Percentiles rank a stretch among this genome's conserved stretches.
These are phyloP conservation scores for Magnaporthales sp. DNA, from an alignment of 2,329 filamentous ascomycete species.

Conservation along the genomic window DNA sequence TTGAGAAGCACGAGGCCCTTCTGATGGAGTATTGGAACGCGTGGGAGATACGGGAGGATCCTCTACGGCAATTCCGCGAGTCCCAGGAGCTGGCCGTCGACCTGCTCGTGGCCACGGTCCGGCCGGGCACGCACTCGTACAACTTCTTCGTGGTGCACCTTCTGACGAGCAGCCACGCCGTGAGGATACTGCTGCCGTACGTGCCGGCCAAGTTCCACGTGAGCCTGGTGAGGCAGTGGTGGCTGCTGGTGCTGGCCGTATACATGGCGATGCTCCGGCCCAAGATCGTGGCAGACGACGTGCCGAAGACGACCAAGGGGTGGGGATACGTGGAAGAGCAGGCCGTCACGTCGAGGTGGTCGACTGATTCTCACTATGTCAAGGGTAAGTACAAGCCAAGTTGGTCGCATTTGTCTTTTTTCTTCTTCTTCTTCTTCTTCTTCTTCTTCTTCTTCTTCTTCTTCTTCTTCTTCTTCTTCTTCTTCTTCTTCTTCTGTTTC, in stretches of 20 bases:
- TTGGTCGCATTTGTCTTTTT: neutral
- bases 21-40: constrained; percentile 87
- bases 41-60: constrained; percentile 60
- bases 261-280: constrained; percentile 73
- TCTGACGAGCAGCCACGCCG: constrained; percentile 78
- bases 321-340: constrained; percentile 72
- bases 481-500: too few species aligned
- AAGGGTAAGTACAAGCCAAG: constrained; percentile 48
- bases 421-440: neutral
- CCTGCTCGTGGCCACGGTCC: constrained; percentile 52
- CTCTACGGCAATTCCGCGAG: constrained; percentile 65
- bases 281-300: constrained; percentile 55
- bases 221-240: constrained; percentile 75
- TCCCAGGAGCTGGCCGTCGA: constrained; percentile 55
- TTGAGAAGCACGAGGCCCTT: constrained; percentile 58
- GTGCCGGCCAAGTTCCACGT: constrained; percentile 67
- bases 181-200: constrained; percentile 74
- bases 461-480: neutral
- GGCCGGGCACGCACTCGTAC: constrained; percentile 53
- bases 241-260: constrained; percentile 69
- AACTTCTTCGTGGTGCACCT: constrained; percentile 80
- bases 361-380: constrained; percentile 74
- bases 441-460: neutral
- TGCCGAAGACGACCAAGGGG: constrained; percentile 53
- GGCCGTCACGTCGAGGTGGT: constrained; percentile 59